Evolutionary conservation across 2,329 filamentous ascomycete genomes (phyloP).

Genomic region (Epicoccum sorghinum): DNA sequence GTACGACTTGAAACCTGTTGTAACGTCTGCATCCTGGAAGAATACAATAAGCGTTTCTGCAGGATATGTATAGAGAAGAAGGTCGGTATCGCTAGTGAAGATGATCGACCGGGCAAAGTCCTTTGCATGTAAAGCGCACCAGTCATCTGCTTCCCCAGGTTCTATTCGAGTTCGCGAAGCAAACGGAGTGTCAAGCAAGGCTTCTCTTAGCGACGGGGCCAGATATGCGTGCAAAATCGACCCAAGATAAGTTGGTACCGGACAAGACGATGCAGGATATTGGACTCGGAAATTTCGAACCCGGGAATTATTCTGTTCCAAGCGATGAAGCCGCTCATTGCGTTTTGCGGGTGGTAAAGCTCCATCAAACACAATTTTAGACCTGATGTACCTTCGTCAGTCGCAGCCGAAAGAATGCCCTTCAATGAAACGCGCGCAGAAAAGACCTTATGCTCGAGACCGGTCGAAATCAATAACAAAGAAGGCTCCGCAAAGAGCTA

Average conservation of each 20-base stretch:
- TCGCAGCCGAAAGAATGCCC: not conserved
- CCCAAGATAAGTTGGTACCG: slow-evolving; percentile 36
- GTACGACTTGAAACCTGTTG: slow-evolving; percentile 46
- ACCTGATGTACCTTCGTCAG: slow-evolving; percentile 22
- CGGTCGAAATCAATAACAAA: too few relatives aligned
- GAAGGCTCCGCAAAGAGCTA: not conserved
- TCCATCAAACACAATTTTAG: slow-evolving; percentile 85
- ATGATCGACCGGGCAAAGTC: slow-evolving; percentile 64
- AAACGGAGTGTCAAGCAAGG: slow-evolving; percentile 58
- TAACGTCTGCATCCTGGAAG: slow-evolving; percentile 65
- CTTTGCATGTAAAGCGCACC: slow-evolving; percentile 72
- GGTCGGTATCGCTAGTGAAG: slow-evolving; percentile 86
- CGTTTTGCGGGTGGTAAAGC: slow-evolving; percentile 73
- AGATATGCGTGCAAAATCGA: slow-evolving; percentile 69
- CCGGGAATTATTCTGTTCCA: slow-evolving; percentile 63
- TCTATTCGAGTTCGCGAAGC: slow-evolving; percentile 63
- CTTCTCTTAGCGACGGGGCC: slow-evolving; percentile 77
- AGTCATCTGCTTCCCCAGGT: slow-evolving; percentile 83
- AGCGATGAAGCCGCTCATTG: slow-evolving; percentile 64
- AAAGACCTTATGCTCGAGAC: too few relatives aligned
- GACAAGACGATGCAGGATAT: slow-evolving; percentile 32
- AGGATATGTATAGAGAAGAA: slow-evolving; percentile 76
- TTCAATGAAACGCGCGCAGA: too few relatives aligned
- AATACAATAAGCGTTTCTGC: slow-evolving; percentile 67
- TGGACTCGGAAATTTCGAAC: slow-evolving; percentile 58